A percentile compares a stretch with the other conserved stretches of the same genome.
These are phyloP conservation scores for Didymella segeticola DNA, from an alignment of 2,329 filamentous ascomycete genomes.

Conservation along the genomic window DNA sequence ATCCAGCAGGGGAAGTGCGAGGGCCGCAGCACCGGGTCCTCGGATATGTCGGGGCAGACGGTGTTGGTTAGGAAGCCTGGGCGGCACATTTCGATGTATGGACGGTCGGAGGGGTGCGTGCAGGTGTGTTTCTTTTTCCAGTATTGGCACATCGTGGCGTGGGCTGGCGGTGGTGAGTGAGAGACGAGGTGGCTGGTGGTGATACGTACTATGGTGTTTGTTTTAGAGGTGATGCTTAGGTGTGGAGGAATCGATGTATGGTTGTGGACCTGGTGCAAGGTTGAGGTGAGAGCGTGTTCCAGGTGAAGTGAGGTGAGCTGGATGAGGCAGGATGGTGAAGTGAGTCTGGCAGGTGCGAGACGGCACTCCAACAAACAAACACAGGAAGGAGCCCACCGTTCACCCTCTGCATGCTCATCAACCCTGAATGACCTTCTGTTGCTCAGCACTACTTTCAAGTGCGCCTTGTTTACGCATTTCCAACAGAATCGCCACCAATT, in stretches of 20 bases:
- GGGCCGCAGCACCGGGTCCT: constrained; percentile 15
- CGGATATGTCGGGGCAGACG: constrained; percentile 25
- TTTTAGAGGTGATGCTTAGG: not conserved
- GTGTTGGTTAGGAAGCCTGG: constrained; percentile 28
- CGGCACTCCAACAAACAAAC: not conserved
- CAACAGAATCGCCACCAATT: too few species aligned
- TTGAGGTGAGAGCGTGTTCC: not conserved
- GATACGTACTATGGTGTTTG: not conserved
- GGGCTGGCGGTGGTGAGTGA: not conserved
- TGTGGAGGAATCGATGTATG: not conserved
- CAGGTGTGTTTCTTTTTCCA: constrained; percentile 36
- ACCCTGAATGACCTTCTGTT: too few species aligned
- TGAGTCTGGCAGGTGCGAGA: not conserved
- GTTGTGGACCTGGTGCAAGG: not conserved
- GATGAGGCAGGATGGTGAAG: not conserved
- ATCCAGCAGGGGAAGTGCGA: constrained; percentile 34
- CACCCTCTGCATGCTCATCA: too few species aligned
- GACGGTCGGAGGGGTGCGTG: constrained; percentile 25
- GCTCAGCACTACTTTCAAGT: too few species aligned
- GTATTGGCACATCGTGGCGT: constrained; percentile 32
- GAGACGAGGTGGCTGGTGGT: too few species aligned
- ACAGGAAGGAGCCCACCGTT: not conserved
- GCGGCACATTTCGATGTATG: constrained; percentile 35
- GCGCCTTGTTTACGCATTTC: too few species aligned
- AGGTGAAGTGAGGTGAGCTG: not conserved